These are phyloP conservation scores for Chlorella sp. DNA, from an alignment of 139 green algal species.

Conservation along the genomic window DNA sequence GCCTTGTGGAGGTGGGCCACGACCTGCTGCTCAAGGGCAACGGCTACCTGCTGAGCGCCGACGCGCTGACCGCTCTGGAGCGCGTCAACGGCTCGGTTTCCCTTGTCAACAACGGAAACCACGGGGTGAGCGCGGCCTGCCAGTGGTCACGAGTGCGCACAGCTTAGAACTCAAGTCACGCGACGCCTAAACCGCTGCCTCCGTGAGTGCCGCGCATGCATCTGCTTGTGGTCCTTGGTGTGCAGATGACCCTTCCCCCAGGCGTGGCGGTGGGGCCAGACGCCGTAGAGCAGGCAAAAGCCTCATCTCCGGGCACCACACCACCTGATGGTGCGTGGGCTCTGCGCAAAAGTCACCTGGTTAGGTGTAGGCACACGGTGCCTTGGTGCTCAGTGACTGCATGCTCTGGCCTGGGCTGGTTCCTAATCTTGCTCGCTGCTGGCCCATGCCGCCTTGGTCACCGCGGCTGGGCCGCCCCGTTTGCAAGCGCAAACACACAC, in stretches of 20 bases:
- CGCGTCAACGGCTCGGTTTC: not conserved
- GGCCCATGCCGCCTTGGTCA: not conserved
- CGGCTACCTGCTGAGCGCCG: not conserved
- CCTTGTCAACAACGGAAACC: slow-evolving; percentile 8
- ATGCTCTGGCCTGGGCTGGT: too few species aligned
- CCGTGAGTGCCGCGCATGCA: not conserved
- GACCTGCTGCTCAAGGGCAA: slow-evolving; percentile 6
- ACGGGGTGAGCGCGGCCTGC: not conserved
- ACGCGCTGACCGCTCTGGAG: not conserved
- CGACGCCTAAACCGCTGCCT: not conserved
- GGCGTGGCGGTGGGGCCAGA: not conserved
- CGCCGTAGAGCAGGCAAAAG: too few species aligned
- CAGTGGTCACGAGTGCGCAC: too few species aligned
- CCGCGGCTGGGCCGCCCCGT: too few species aligned
- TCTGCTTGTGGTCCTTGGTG: not conserved
- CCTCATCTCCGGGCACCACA: too few species aligned
- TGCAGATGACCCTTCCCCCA: not conserved
- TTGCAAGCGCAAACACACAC: too few species aligned
- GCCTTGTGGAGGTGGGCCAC: not conserved
- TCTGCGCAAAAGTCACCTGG: too few species aligned
- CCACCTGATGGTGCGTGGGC: too few species aligned
- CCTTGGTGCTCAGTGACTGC: not conserved
- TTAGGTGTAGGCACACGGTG: too few species aligned
- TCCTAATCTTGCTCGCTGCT: not conserved
- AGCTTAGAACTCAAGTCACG: not conserved